Evolutionary conservation across 352 stramenopile genomes (phyloP).

Genomic region (Aphanomyces invadans): DNA sequence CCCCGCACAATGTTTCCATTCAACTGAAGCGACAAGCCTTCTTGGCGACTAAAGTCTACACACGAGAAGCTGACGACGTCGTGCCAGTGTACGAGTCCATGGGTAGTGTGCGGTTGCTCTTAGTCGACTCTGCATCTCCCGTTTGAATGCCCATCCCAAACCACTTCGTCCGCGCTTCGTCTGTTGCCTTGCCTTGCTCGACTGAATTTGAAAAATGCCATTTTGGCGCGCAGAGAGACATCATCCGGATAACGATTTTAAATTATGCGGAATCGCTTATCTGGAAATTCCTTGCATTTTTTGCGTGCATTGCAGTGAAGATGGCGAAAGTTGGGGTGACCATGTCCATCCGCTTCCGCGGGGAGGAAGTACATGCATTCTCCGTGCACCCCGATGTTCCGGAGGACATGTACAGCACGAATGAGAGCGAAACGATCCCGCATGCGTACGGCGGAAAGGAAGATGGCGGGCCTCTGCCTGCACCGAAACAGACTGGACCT

Average conservation of each 20-base stretch:
- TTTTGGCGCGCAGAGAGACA: not conserved
- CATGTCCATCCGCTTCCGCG: conserved; percentile 24
- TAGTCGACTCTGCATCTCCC: not conserved
- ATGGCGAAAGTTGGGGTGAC: conserved; percentile 16
- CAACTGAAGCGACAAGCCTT: conserved; percentile 79
- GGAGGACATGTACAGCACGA: conserved; percentile 14
- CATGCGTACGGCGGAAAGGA: conserved; percentile 63
- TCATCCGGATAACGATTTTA: not conserved
- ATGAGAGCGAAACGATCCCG: conserved; percentile 44
- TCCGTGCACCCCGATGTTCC: conserved; percentile 2
- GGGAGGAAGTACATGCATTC: conserved; percentile 20
- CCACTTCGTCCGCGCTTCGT: not conserved
- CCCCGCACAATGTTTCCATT: conserved; percentile 54
- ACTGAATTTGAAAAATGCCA: not conserved
- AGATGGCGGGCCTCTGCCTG: conserved; percentile 45
- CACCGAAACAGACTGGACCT: conserved; percentile 53
- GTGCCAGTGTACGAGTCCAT: not conserved
- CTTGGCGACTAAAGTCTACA: conserved; percentile 58
- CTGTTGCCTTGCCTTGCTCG: not conserved
- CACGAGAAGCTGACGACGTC: not conserved
- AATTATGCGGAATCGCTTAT: no score
- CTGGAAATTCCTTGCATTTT: no score
- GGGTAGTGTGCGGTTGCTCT: not conserved
- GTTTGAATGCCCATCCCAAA: not conserved
- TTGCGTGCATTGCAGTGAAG: no score